Percentiles rank a stretch among this genome's conserved stretches.
phyloP scores from a whole-genome alignment of 2,329 filamentous ascomycete species.

The Sclerotinia borealis region DNA sequence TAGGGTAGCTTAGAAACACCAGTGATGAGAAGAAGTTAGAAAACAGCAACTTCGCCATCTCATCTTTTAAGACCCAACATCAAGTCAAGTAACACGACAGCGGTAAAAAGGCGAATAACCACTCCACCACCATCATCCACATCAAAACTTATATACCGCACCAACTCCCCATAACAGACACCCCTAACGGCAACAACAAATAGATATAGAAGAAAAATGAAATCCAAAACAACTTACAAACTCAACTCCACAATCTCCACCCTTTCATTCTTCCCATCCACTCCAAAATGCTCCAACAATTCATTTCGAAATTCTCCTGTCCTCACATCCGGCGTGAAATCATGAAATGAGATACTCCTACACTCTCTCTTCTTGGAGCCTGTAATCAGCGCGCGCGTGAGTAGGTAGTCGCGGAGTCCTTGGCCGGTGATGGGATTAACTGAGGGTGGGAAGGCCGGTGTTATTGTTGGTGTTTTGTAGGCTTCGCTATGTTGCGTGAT shows the following conservation, averaged over 20 bases:
- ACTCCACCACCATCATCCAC: not conserved
- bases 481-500: not conserved
- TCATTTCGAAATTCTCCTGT: conserved; percentile 16
- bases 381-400: conserved; percentile 17
- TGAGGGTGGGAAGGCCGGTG: not conserved
- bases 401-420: conserved; percentile 27
- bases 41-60: not conserved
- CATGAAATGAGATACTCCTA: conserved; percentile 25
- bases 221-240: conserved; percentile 23
- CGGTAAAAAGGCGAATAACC: not conserved
- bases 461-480: no score
- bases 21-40: not conserved
- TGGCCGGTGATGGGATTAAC: conserved; percentile 25
- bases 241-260: conserved; percentile 25
- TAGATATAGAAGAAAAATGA: not conserved
- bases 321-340: conserved; percentile 25
- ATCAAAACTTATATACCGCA: no score
- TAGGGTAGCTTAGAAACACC: not conserved
- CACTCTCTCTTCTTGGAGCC: conserved; percentile 20
- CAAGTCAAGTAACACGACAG: not conserved
- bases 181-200: not conserved
- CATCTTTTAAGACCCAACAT: no score
- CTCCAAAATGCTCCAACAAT: conserved; percentile 21
- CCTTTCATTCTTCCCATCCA: conserved; percentile 11
- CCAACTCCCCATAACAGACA: not conserved